Percentiles rank a stretch among this genome's conserved stretches.
phyloP scores from a whole-genome alignment of 2,329 filamentous ascomycete genomes.

The Aureobasidium lini region DNA sequence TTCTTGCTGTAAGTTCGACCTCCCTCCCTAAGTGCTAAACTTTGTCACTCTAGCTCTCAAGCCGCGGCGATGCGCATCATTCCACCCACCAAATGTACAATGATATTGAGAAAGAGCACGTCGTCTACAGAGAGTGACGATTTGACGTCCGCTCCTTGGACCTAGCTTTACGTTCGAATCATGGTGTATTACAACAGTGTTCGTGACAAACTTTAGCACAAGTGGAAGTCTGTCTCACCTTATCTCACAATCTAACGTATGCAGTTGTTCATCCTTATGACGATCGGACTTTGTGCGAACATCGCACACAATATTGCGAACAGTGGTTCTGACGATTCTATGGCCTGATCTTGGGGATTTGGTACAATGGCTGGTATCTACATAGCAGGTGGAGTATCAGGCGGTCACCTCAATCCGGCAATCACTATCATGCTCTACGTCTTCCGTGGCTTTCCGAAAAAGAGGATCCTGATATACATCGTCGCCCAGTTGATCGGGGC shows the following conservation, averaged over 20 bases:
- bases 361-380: constrained; percentile 41
- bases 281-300: constrained; percentile 44
- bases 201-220: no score
- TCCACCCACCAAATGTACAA: no score
- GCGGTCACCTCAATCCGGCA: constrained; percentile 43
- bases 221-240: neutral
- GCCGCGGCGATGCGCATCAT: no score
- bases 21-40: neutral
- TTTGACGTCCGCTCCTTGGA: no score
- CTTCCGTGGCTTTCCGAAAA: constrained; percentile 47
- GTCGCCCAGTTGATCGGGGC: constrained; percentile 47
- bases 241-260: neutral
- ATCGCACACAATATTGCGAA: constrained; percentile 37
- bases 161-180: no score
- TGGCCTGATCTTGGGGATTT: constrained; percentile 39
- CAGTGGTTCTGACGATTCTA: constrained; percentile 34
- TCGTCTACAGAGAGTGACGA: no score
- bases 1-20: constrained; percentile 35
- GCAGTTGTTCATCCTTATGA: constrained; percentile 20
- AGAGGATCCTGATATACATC: constrained; percentile 45
- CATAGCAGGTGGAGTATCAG: constrained; percentile 33
- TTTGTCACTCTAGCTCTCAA: no score
- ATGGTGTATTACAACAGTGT: no score
- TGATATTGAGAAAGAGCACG: no score
- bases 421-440: constrained; percentile 35